Evolutionary conservation across 176 grass and related monocot genomes (phyloP), one percentile per base, ranked within the genome.

Genomic region (Panicum miliaceum): DNA sequence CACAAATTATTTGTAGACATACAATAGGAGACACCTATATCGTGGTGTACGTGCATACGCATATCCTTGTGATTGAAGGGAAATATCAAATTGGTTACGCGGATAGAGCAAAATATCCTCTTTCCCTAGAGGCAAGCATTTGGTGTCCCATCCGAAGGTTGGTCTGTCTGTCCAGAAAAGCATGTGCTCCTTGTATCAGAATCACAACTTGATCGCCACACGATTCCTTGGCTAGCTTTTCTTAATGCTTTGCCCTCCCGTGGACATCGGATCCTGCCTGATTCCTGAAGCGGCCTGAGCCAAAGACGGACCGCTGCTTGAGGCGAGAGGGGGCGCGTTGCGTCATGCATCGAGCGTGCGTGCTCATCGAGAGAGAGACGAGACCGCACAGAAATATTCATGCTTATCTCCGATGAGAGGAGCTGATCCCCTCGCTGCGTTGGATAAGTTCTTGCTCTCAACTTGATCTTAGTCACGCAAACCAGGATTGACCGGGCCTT

Each of bases 321-420:
- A 77, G 34, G 79, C 29, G 6, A 56, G 8, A 6, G 9, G 10
- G 27, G 27, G 4, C 5, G 42, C 68, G 26, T 75, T 38, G 32
- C 51, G 71, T 41, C 54, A 61, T 70, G 52, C 64, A 61, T 51
- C 32, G 9, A 37, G 16, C 22, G 43, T 53, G 29, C 20, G 32
- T 32, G 56, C 66, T 48, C 41, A 45, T 27, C 27, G 27, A 69
- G 34, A 42, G 16, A 34, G 34, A 51, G 0, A 83, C 71, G 74
- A 57, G 20, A 76, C 64, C 36, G 43, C 42, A 56, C 41, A 56
- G 23, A 43, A n/a, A 81, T 75, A 81, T 86, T 90, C 88, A 15
- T 60, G 22, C 84, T 66, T 67, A 86, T 83, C 79, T 56, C 5
- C 56, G 3, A 5, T 2, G 26, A 58, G 18, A 58, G 43, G 46